phyloP scores from a whole-genome alignment of 805 yeast genomes.

The Yamadazyma laniorum region DNA sequence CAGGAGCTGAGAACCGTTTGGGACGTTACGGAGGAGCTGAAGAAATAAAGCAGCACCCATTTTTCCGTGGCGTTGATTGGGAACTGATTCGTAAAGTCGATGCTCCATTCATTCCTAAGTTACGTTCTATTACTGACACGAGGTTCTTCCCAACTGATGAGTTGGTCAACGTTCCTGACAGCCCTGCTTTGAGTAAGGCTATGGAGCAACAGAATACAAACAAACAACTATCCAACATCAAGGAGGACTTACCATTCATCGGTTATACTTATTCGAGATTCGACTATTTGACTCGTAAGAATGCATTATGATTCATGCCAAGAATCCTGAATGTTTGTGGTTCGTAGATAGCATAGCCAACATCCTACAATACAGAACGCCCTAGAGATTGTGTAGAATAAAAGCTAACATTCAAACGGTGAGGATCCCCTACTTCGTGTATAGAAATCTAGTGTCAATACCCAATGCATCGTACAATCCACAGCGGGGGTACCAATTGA shows the following conservation, averaged over 20 bases:
- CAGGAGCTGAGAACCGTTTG: slow-evolving; percentile 73
- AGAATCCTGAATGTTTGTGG: no score
- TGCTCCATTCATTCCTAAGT: slow-evolving; percentile 91
- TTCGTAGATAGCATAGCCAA: no score
- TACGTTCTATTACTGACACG: slow-evolving; percentile 91
- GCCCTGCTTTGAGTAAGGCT: slow-evolving; percentile 58
- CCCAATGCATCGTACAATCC: no score
- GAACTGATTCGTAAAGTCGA: slow-evolving; percentile 79
- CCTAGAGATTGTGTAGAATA: no score
- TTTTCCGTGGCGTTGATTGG: slow-evolving; percentile 97
- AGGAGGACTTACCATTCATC: slow-evolving; percentile 93
- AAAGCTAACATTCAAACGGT: no score
- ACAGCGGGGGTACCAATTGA: no score
- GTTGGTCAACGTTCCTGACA: slow-evolving; percentile 82
- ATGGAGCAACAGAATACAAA: slow-evolving; percentile 50
- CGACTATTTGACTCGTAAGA: slow-evolving; percentile 82
- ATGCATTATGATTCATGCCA: slow-evolving; percentile 38
- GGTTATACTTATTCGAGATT: slow-evolving; percentile 96
- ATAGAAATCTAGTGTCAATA: no score
- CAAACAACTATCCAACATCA: slow-evolving; percentile 50
- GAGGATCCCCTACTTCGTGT: no score
- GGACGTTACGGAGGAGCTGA: slow-evolving; percentile 92
- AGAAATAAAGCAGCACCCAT: slow-evolving; percentile 87
- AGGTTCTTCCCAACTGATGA: slow-evolving; percentile 98
- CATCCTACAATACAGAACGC: no score